Conservation (phyloP, 1,139 yeast species). For the Debaryomyces psychrophilus region DNA sequence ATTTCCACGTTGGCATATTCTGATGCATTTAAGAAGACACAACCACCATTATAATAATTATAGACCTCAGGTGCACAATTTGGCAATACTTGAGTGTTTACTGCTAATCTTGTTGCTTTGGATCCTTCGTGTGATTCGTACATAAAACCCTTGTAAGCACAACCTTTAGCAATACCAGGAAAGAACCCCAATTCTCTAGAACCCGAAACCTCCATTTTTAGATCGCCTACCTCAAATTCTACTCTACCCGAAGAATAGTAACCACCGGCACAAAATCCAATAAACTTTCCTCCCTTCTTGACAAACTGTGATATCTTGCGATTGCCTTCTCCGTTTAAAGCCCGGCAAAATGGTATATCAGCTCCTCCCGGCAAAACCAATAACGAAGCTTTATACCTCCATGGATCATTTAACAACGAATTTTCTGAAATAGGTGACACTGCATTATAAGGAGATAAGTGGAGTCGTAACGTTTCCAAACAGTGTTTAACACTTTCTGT, state of each 20-base stretch:
- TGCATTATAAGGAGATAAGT: slow-evolving; percentile 88
- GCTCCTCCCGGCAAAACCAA: slow-evolving; percentile 97
- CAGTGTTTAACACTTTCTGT: slow-evolving; percentile 85
- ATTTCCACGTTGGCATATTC: slow-evolving; percentile 62
- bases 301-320: slow-evolving; percentile 64
- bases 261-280: slow-evolving; percentile 98
- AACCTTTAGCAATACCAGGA: slow-evolving; percentile 82
- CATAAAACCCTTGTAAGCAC: slow-evolving; percentile 77
- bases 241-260: slow-evolving; percentile 76
- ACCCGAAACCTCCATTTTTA: slow-evolving; percentile 78
- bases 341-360: slow-evolving; percentile 79
- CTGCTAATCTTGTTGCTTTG: slow-evolving; percentile 53
- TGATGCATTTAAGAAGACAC: slow-evolving; percentile 76
- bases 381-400: slow-evolving; percentile 79
- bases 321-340: slow-evolving; percentile 72
- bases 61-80: slow-evolving; percentile 27
- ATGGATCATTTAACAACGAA: slow-evolving; percentile 77
- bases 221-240: slow-evolving; percentile 82
- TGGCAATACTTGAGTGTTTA: slow-evolving; percentile 33
- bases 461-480: slow-evolving; percentile 68
- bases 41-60: slow-evolving; percentile 85
- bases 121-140: slow-evolving; percentile 82
- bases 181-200: slow-evolving; percentile 76
- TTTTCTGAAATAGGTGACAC: slow-evolving; percentile 70
- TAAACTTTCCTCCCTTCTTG: slow-evolving; percentile 72